Conservation (phyloP, 257 asterid genomes). For the Avicennia marina region DNA sequence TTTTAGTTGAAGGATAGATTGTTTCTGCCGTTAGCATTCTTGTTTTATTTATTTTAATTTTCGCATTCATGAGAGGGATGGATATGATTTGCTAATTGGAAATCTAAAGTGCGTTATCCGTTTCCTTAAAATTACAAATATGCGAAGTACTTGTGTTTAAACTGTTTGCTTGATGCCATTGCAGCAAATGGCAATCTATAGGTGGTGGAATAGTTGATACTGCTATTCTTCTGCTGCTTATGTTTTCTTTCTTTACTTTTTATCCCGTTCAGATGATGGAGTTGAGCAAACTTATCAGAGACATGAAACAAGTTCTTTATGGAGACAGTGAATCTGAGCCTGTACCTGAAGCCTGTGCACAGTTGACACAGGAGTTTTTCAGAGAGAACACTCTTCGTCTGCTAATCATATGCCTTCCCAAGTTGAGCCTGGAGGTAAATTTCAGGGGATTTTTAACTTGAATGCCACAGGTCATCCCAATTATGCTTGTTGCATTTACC, state of each 20-base stretch:
- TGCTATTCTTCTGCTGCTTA: not conserved
- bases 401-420: slow-evolving; percentile 56
- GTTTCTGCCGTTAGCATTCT: too few species aligned
- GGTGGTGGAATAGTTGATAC: not conserved
- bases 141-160: too few species aligned
- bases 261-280: slow-evolving; percentile 45
- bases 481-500: too few species aligned
- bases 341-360: slow-evolving; percentile 64
- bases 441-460: too few species aligned
- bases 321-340: slow-evolving; percentile 77
- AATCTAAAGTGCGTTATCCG: too few species aligned
- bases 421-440: slow-evolving; percentile 58
- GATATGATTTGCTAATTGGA: too few species aligned
- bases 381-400: slow-evolving; percentile 62
- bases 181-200: not conserved
- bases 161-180: not conserved
- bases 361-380: slow-evolving; percentile 70
- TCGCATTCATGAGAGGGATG: too few species aligned
- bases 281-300: slow-evolving; percentile 54
- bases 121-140: too few species aligned
- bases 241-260: not conserved
- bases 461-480: too few species aligned
- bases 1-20: too few species aligned
- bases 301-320: slow-evolving; percentile 53
- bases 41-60: too few species aligned